These are phyloP conservation scores for Geranium incanum DNA, from an alignment of 441 rosid genomes.

Conservation along the genomic window DNA sequence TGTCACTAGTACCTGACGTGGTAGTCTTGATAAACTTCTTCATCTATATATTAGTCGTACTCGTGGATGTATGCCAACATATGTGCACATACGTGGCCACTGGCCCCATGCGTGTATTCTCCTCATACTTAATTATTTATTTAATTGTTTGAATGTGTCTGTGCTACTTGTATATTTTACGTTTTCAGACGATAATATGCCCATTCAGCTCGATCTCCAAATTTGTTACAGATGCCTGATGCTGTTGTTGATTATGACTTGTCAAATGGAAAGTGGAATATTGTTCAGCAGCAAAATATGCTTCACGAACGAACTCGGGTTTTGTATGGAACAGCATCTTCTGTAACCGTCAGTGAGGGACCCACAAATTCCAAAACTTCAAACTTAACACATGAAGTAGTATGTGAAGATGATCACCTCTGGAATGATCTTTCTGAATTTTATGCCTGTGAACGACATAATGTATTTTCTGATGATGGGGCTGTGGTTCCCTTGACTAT, in stretches of 20 bases:
- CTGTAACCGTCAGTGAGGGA: conserved; percentile 31
- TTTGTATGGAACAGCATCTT: conserved; percentile 65
- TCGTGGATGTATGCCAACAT: not conserved
- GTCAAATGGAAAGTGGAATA: conserved; percentile 72
- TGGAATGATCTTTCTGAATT: conserved; percentile 94
- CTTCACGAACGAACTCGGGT: conserved; percentile 81
- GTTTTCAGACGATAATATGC: not conserved
- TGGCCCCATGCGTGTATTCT: too few species aligned
- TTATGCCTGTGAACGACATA: conserved; percentile 62
- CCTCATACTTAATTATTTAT: too few species aligned
- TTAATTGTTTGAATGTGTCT: not conserved
- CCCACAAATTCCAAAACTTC: conserved; percentile 30
- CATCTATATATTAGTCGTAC: not conserved
- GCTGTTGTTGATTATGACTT: conserved; percentile 89
- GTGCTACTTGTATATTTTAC: not conserved
- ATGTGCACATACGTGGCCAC: not conserved
- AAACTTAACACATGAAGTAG: conserved; percentile 33
- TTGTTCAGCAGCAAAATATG: conserved; percentile 87
- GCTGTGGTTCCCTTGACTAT: conserved; percentile 65
- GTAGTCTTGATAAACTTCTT: not conserved
- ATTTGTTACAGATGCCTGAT: conserved; percentile 72
- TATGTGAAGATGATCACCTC: conserved; percentile 45
- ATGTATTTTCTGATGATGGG: conserved; percentile 73
- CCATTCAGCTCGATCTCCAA: conserved; percentile 10
- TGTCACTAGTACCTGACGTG: not conserved